Percentiles rank a stretch among this genome's conserved stretches.
Conservation (phyloP, 2,329 filamentous ascomycete genomes). For the Westerdykella sp. region DNA sequence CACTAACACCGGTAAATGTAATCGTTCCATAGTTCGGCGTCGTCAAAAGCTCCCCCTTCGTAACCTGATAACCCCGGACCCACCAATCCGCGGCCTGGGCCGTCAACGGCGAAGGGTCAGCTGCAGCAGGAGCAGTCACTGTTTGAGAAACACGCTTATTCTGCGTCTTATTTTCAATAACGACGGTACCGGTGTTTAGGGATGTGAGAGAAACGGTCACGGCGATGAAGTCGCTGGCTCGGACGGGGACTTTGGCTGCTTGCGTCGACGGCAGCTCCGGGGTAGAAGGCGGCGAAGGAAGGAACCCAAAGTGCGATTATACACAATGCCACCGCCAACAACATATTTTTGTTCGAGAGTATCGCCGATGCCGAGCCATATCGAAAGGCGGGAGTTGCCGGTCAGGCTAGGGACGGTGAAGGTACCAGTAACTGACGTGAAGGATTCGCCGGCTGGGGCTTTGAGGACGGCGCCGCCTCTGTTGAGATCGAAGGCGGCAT, state of each 20-base stretch:
- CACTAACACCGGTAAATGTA: conserved; percentile 14
- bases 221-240: conserved; percentile 14
- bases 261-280: conserved; percentile 12
- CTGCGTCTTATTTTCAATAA: conserved; percentile 20
- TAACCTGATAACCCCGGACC: conserved; percentile 21
- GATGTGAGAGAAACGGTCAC: conserved; percentile 12
- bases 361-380: conserved; percentile 23
- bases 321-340: conserved; percentile 18
- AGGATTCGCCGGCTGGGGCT: conserved; percentile 18
- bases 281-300: conserved; percentile 18
- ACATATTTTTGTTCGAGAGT: conserved; percentile 15
- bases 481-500: conserved; percentile 21
- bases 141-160: conserved; percentile 15
- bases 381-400: conserved; percentile 16
- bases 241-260: conserved; percentile 14
- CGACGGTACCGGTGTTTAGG: conserved; percentile 14
- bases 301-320: conserved; percentile 14
- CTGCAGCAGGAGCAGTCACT: conserved; percentile 10
- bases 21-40: conserved; percentile 17
- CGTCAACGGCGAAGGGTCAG: conserved; percentile 10
- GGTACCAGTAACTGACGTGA: conserved; percentile 17
- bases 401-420: conserved; percentile 18
- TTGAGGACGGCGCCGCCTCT: conserved; percentile 21
- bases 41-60: conserved; percentile 15
- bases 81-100: conserved; percentile 19